Conservation (phyloP, 1,139 yeast species). For the Taphrina pruni region DNA sequence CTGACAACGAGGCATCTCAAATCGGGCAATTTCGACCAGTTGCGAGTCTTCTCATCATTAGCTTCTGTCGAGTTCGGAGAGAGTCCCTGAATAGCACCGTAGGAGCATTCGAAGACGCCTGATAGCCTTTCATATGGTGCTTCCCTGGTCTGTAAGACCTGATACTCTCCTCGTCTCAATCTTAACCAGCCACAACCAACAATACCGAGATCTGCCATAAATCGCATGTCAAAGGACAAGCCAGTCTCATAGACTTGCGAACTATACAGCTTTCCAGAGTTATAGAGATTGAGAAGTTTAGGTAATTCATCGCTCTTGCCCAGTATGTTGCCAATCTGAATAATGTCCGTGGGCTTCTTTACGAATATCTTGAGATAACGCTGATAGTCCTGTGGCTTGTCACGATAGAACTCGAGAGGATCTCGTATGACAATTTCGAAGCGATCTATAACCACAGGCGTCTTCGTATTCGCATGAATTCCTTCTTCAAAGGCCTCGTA, state of each 20-base stretch:
- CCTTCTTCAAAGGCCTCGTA: slow-evolving; percentile 16
- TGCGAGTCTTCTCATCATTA: slow-evolving; percentile 26
- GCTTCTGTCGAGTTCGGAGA: slow-evolving; percentile 28
- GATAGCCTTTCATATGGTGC: slow-evolving; percentile 25
- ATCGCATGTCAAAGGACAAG: slow-evolving; percentile 22
- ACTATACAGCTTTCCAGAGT: slow-evolving; percentile 27
- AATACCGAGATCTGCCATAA: slow-evolving; percentile 31
- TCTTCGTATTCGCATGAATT: slow-evolving; percentile 18
- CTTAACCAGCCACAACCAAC: slow-evolving; percentile 38
- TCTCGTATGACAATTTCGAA: slow-evolving; percentile 21
- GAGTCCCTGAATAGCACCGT: slow-evolving; percentile 14
- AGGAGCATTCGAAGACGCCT: slow-evolving; percentile 14
- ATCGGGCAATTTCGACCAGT: slow-evolving; percentile 25
- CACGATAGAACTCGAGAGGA: slow-evolving; percentile 32
- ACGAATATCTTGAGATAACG: slow-evolving; percentile 28
- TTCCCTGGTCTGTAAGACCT: not conserved
- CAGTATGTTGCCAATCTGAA: slow-evolving; percentile 23
- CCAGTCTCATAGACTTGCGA: slow-evolving; percentile 39
- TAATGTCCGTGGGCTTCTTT: slow-evolving; percentile 16
- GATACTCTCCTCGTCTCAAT: slow-evolving; percentile 6
- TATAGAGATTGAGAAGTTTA: slow-evolving; percentile 24
- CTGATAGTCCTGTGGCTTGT: slow-evolving; percentile 25
- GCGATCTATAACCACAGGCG: not conserved
- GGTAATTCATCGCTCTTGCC: slow-evolving; percentile 38
- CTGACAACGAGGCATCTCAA: slow-evolving; percentile 24